These are phyloP conservation scores for Acer campestre DNA, from an alignment of 345 rosid genomes.

Conservation along the genomic window DNA sequence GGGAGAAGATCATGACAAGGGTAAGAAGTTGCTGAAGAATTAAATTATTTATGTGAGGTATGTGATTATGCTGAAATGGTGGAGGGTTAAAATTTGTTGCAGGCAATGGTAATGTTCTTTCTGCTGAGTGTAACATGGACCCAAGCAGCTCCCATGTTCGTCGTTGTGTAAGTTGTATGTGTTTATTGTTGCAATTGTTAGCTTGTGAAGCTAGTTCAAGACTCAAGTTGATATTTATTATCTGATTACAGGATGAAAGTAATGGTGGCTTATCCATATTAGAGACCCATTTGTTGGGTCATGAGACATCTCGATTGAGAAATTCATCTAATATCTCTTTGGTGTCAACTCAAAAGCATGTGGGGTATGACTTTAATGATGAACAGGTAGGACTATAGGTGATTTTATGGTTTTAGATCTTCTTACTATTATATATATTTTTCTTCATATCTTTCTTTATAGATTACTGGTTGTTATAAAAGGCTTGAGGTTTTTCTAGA, in stretches of 20 bases:
- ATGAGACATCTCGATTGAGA: slow-evolving; percentile 31
- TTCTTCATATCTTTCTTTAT: background rate
- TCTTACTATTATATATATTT: background rate
- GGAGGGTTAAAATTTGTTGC: slow-evolving; percentile 24
- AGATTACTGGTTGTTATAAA: background rate
- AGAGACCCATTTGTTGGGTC: slow-evolving; percentile 41
- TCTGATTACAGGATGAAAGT: slow-evolving; percentile 59
- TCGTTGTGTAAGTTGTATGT: slow-evolving; percentile 99
- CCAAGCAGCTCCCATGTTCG: slow-evolving; percentile 59
- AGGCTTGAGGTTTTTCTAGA: background rate
- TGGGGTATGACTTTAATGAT: slow-evolving; percentile 65
- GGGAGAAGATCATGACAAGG: slow-evolving; percentile 41
- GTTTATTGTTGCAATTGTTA: slow-evolving; percentile 65
- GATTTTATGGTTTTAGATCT: background rate
- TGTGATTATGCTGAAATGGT: slow-evolving; percentile 20
- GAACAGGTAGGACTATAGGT: slow-evolving; percentile 54
- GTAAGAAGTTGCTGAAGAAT: slow-evolving; percentile 35
- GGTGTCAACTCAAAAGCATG: slow-evolving; percentile 40
- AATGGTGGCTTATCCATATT: slow-evolving; percentile 46
- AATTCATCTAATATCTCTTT: slow-evolving; percentile 29
- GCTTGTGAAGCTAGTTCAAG: slow-evolving; percentile 38
- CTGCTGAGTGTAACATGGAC: slow-evolving; percentile 42
- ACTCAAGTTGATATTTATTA: slow-evolving; percentile 55
- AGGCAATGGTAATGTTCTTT: slow-evolving; percentile 45
- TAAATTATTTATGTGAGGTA: slow-evolving; percentile 10